These are phyloP conservation scores for Dryas drummondii DNA, from an alignment of 306 rosid genomes.

Conservation along the genomic window DNA sequence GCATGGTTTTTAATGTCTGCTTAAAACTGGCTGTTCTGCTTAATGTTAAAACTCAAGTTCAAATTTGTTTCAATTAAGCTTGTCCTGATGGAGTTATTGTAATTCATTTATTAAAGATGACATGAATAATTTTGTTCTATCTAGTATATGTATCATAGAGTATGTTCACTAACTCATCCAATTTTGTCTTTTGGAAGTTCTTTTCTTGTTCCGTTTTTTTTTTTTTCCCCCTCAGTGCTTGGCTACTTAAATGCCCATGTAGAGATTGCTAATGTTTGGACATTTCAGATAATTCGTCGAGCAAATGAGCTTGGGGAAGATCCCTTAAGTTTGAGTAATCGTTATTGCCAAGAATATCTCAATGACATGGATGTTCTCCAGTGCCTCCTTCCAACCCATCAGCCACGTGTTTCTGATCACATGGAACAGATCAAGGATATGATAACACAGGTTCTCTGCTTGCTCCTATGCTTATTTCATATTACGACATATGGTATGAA, in stretches of 20 bases:
- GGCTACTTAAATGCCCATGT: background rate
- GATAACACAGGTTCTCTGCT: slow-evolving; percentile 63
- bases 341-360: slow-evolving; percentile 78
- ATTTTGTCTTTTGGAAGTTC: background rate
- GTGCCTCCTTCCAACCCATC: slow-evolving; percentile 75
- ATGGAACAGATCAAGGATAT: slow-evolving; percentile 78
- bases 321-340: slow-evolving; percentile 67
- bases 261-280: slow-evolving; percentile 33
- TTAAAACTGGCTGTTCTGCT: background rate
- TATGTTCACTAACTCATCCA: background rate
- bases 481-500: background rate
- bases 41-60: background rate
- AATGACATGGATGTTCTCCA: slow-evolving; percentile 77
- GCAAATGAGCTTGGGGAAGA: slow-evolving; percentile 84
- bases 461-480: background rate
- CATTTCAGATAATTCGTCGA: slow-evolving; percentile 73
- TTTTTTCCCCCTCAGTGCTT: background rate
- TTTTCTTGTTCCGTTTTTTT: background rate
- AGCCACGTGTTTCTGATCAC: slow-evolving; percentile 90
- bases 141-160: background rate
- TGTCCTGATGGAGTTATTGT: too few species aligned
- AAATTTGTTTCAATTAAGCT: too few species aligned
- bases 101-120: too few species aligned
- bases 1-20: background rate
- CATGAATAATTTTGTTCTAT: background rate